Evolutionary conservation across 768 basidiomycete genomes (phyloP).

Genomic region (Coprinellus aureogranulatus): DNA sequence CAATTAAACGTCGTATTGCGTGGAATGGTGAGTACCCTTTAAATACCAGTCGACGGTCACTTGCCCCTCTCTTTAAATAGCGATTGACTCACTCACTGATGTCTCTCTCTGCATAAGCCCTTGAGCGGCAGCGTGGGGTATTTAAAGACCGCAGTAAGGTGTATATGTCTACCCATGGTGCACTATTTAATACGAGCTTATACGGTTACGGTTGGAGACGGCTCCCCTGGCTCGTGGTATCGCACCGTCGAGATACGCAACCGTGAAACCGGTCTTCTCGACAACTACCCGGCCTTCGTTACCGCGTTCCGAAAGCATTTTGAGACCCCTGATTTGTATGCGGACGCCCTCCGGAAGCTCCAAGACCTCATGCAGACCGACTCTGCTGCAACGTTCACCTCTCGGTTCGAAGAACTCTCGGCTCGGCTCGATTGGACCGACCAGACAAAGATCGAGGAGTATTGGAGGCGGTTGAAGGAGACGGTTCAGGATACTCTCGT

Average conservation of each 20-base stretch:
- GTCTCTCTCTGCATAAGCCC: too few species aligned
- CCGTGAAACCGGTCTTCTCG: conserved; percentile 17
- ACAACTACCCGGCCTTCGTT: conserved; percentile 24
- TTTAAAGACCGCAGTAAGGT: too few species aligned
- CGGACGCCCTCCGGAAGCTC: conserved; percentile 24
- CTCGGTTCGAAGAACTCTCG: conserved; percentile 24
- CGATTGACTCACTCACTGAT: too few species aligned
- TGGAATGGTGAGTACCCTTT: too few species aligned
- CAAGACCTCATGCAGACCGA: conserved; percentile 29
- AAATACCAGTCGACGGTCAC: too few species aligned
- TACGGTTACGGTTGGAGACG: too few species aligned
- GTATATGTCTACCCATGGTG: too few species aligned
- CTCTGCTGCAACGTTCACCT: conserved; percentile 25
- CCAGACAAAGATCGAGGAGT: conserved; percentile 30
- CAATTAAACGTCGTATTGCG: too few species aligned
- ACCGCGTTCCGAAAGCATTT: conserved; percentile 26
- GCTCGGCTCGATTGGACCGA: conserved; percentile 27
- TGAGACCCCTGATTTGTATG: conserved; percentile 22
- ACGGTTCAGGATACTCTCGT: conserved; percentile 22
- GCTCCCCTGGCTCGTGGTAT: conserved; percentile 31
- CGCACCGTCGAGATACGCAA: conserved; percentile 15
- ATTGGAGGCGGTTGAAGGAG: conserved; percentile 27
- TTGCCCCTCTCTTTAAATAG: too few species aligned
- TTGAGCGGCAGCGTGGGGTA: too few species aligned
- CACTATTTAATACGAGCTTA: too few species aligned